Evolutionary conservation across 768 basidiomycete species (phyloP).

Genomic region (Imleria badia): DNA sequence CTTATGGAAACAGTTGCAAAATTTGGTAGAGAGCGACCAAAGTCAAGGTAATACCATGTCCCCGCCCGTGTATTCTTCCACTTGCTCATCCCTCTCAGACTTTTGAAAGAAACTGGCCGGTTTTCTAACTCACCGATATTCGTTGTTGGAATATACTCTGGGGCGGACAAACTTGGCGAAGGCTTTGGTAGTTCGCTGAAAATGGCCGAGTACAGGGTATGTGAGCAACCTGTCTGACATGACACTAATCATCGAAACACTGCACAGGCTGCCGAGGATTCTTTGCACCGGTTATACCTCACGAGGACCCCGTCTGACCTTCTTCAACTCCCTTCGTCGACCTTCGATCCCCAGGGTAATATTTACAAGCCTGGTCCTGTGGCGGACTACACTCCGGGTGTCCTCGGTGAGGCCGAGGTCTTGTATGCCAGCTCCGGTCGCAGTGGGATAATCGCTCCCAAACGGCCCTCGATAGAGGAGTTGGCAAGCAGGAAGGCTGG

Average conservation of each 20-base stretch:
- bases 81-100: constrained; percentile 39
- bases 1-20: constrained; percentile 71
- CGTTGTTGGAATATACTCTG: constrained; percentile 93
- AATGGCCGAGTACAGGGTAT: constrained; percentile 93
- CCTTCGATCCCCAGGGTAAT: constrained; percentile 62
- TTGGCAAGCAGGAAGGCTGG: constrained; percentile 16
- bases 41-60: constrained; percentile 52
- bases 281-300: constrained; percentile 79
- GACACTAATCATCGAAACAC: not conserved
- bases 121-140: constrained; percentile 88
- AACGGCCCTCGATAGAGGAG: constrained; percentile 28
- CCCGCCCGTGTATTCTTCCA: too few relatives aligned
- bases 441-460: constrained; percentile 40
- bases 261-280: constrained; percentile 78
- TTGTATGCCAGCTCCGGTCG: constrained; percentile 68
- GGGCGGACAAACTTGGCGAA: constrained; percentile 83
- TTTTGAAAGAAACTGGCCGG: constrained; percentile 92
- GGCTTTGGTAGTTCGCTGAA: constrained; percentile 89
- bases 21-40: constrained; percentile 62
- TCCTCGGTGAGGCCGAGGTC: constrained; percentile 62
- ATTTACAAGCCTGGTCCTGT: constrained; percentile 50
- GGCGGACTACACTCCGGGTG: constrained; percentile 50
- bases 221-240: constrained; percentile 16
- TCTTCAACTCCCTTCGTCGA: constrained; percentile 69
- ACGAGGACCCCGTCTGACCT: constrained; percentile 70